These are phyloP conservation scores for Cicer bijugum DNA, from an alignment of 306 rosid genomes.

Conservation along the genomic window DNA sequence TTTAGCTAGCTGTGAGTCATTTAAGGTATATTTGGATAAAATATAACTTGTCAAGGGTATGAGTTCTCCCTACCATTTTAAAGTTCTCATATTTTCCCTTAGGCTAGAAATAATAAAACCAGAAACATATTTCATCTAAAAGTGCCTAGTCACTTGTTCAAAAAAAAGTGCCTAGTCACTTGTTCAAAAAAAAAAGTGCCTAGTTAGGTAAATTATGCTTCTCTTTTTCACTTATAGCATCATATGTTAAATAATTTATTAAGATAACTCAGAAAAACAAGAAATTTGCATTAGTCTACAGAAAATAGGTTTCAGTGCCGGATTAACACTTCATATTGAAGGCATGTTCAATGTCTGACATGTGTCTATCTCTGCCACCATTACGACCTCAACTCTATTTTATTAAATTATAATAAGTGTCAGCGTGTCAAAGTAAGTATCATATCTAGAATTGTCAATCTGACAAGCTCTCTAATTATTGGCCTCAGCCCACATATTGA, in stretches of 20 bases:
- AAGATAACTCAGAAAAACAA: not conserved
- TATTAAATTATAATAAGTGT: no score
- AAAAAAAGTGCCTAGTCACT: not conserved
- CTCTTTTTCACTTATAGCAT: not conserved
- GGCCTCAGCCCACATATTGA: no score
- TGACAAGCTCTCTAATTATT: no score
- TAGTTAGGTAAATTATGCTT: constrained; percentile 8
- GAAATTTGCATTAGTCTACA: no score
- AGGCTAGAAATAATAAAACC: constrained; percentile 16
- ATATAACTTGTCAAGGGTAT: constrained; percentile 2
- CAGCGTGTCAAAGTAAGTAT: no score
- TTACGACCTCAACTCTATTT: no score
- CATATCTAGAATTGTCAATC: no score
- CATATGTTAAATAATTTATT: not conserved
- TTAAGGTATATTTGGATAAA: constrained; percentile 12
- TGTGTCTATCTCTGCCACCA: fast-evolving
- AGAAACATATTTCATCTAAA: constrained; percentile 10
- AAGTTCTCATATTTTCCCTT: not conserved
- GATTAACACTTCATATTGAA: no score
- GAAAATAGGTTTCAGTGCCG: no score
- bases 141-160: not conserved
- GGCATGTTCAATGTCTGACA: no score
- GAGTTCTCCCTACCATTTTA: constrained; percentile 3
- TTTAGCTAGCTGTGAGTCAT: constrained; percentile 71
- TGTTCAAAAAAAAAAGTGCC: not conserved